phyloP scores from a whole-genome alignment of 2,329 filamentous ascomycete genomes.

The Fonsecaea erecta region DNA sequence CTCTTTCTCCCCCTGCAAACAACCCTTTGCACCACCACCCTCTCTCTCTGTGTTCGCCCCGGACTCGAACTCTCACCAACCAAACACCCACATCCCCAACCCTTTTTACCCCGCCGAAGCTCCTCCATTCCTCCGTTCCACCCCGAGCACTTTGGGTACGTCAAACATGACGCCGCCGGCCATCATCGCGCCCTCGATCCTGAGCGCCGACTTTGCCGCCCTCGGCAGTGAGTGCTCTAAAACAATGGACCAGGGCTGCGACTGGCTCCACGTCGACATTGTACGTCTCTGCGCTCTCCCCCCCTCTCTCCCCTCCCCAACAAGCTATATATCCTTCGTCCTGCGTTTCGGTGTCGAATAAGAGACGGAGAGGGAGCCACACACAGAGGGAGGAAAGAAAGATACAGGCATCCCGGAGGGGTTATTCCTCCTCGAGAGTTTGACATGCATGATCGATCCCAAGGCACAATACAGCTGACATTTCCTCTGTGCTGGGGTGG shows the following conservation, averaged over 20 bases:
- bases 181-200: constrained; percentile 97
- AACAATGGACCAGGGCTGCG: constrained; percentile 83
- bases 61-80: neutral
- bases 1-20: too few relatives aligned
- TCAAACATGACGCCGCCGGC: constrained; percentile 77
- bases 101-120: neutral
- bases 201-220: constrained; percentile 92
- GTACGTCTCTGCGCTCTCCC: constrained; percentile 55
- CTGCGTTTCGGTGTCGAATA: neutral
- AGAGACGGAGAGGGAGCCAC: neutral
- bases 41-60: too few relatives aligned
- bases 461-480: neutral
- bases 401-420: too few relatives aligned
- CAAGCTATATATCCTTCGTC: too few relatives aligned
- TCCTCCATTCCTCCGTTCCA: too few relatives aligned
- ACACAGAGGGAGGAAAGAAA: too few relatives aligned
- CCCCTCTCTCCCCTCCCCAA: too few relatives aligned
- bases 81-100: neutral
- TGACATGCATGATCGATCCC: too few relatives aligned
- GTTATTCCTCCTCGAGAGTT: too few relatives aligned
- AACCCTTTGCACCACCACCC: too few relatives aligned
- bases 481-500: neutral
- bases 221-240: constrained; percentile 83
- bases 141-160: neutral
- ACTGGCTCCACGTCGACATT: constrained; percentile 96